Evolutionary conservation across 169 alveolate species (phyloP), one percentile per base, ranked within the genome.

Genomic region (Prorocentrum cordatum): DNA sequence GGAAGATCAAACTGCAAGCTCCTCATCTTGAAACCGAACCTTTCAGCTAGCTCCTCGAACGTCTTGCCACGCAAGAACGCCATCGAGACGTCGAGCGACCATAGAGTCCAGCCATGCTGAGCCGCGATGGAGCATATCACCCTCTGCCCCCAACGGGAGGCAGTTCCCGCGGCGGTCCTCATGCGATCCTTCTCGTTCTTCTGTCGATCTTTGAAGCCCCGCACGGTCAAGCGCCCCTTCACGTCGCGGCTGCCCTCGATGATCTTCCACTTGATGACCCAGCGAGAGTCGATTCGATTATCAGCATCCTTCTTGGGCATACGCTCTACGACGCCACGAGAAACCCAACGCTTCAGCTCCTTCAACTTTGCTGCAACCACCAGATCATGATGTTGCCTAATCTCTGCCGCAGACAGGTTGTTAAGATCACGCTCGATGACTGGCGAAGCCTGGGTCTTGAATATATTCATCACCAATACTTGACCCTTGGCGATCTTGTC

Each of bases 241-340:
- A 66, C 7, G 29, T 66, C 20, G 18, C 29, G 27, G 2, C 33
- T 2, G 24, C 47, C 47, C 24, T 12, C 26, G 9, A 79, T 61
- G 0, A 26, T 4, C 26, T 79, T 79, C 89, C 89, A 79, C 45
- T 79, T 79, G 26, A 79, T 3, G 4, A 79, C 89, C 89, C 89
- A 79, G 0, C 26, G 14, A 1, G 66, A 35, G 26, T 39, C 24
- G 29, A 79, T 16, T 42, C 54, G 9, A 16, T 42, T 42, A 16
- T 16, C n/a, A 9, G 54, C 54, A 16, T 9, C 16, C 16, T 9
- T 16, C 54, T 42, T 42, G 54, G 54, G n/a, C 9, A 42, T 16
- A 16, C n/a, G n/a, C 54, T 16, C n/a, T 16, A 42, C 16, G n/a
- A 42, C 54, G 9, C 16, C 54, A 9, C 9, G 9, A 9, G 9